Base-by-base conservation (phyloP, 2,329 filamentous ascomycete species). In the Fusarium multiceps region DNA sequence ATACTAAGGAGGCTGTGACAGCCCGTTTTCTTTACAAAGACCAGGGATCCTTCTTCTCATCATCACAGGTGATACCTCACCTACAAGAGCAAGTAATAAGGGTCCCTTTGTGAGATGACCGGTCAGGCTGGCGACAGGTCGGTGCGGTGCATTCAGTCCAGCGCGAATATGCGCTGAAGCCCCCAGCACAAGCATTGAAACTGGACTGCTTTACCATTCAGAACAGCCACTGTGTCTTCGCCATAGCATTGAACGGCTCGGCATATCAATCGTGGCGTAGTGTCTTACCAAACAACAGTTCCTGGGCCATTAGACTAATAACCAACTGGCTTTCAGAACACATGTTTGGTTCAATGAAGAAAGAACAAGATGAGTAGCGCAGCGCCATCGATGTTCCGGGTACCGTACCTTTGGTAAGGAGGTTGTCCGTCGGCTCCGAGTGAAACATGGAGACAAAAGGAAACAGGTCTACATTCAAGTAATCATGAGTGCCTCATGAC, bases 81-180 rank as follows among this genome's bases (percentile, higher is more conserved):
- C 11, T 34, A 47, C 28, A 41, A 42, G 21, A 50, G 25, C n/a
- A 16, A 37, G 25, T 30, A 51, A 28, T 27, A 51, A 27, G 8
- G 49, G 18, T 37, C 27, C 42, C 55, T 57, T 55, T 54, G 61
- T 61, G 25, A 13, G 37, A 59, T 48, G 62, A 30, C 23, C n/a
- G 50, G 45, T 23, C 60, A 65, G 47, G 60, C 47, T 65, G 34
- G 47, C 40, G 48, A 60, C 55, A 55, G 28, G 37, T 41, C 48
- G 34, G 40, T 23, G 55, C 25, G n/a, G 21, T 42, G 48, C 41
- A 40, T 40, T 18, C 30, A 43, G 28, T 45, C 55, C 23, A 55
- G 63, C 63, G 63, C 61, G 54, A 54, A 66, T 49, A 49, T 66
- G 55, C 61, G 63, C 63, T 66, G 63, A 61, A 60, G 21, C 25